A percentile compares a stretch with the other conserved stretches of the same genome.
Evolutionary conservation across 257 asterid genomes (phyloP).

Genomic region (Ilex aquifolium): DNA sequence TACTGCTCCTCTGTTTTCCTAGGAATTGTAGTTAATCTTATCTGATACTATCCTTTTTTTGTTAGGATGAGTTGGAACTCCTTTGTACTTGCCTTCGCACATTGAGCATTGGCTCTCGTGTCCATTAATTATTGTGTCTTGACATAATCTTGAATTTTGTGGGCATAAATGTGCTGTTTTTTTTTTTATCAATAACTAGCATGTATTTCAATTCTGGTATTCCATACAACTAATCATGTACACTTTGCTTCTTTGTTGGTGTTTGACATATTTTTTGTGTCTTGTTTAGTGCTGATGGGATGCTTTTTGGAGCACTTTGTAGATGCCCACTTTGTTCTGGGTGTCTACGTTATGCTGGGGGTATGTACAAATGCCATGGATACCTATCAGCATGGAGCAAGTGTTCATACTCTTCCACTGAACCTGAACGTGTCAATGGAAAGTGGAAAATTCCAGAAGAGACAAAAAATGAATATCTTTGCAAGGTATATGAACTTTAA

Average conservation of each 20-base stretch:
- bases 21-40: too few relatives aligned
- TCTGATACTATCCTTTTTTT: too few relatives aligned
- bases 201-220: neutral
- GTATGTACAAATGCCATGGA: slow-evolving; percentile 82
- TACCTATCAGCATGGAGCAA: slow-evolving; percentile 88
- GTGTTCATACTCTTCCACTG: slow-evolving; percentile 68
- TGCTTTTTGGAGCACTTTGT: slow-evolving; percentile 84
- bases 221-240: neutral
- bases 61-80: too few relatives aligned
- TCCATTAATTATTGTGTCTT: too few relatives aligned
- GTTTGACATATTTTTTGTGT: slow-evolving; percentile 6
- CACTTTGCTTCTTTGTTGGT: neutral
- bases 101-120: too few relatives aligned
- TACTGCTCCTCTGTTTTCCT: too few relatives aligned
- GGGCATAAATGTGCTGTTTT: neutral
- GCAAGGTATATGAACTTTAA: slow-evolving; percentile 42
- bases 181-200: neutral
- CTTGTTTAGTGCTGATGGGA: slow-evolving; percentile 82
- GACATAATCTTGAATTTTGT: too few relatives aligned
- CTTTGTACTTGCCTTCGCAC: too few relatives aligned
- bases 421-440: slow-evolving; percentile 67
- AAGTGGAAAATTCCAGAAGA: slow-evolving; percentile 91
- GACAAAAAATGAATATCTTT: slow-evolving; percentile 62
- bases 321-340: slow-evolving; percentile 81
- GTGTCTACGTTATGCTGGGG: slow-evolving; percentile 60